These are phyloP conservation scores for Knufia petricola DNA, from an alignment of 2,329 filamentous ascomycete genomes.

Conservation along the genomic window DNA sequence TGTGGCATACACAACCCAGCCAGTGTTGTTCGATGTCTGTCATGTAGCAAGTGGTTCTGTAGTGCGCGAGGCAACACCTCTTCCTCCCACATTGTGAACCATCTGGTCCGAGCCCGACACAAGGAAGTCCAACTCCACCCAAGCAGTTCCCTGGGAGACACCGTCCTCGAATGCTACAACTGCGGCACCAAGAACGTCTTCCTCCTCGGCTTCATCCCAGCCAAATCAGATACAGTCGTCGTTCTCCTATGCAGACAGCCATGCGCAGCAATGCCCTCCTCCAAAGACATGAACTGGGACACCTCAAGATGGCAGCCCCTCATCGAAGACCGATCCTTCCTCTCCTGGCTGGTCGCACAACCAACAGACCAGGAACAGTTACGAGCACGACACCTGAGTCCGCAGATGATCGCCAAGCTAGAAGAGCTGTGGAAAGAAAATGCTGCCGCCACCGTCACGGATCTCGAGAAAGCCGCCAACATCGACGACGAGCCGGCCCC, in stretches of 20 bases:
- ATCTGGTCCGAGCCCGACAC: slow-evolving; percentile 90
- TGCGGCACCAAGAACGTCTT: slow-evolving; percentile 99
- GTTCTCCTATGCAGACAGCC: slow-evolving; percentile 94
- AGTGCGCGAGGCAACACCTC: slow-evolving; percentile 93
- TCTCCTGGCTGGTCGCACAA: slow-evolving; percentile 82
- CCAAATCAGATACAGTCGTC: slow-evolving; percentile 96
- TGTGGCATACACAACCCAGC: slow-evolving; percentile 95
- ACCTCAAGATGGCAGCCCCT: slow-evolving; percentile 95
- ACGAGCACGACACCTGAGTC: slow-evolving; percentile 82
- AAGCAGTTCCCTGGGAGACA: slow-evolving; percentile 84
- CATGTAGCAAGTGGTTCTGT: slow-evolving; percentile 98
- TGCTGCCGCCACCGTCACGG: slow-evolving; percentile 72
- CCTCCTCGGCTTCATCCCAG: slow-evolving; percentile 91
- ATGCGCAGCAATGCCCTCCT: slow-evolving; percentile 86
- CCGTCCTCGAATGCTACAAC: slow-evolving; percentile 96
- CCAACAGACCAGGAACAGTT: slow-evolving; percentile 94
- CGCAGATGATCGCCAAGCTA: slow-evolving; percentile 88
- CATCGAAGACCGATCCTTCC: slow-evolving; percentile 91
- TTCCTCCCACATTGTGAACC: slow-evolving; percentile 96
- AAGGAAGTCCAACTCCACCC: slow-evolving; percentile 98
- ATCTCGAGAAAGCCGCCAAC: slow-evolving; percentile 81
- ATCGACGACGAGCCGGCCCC: slow-evolving; percentile 93
- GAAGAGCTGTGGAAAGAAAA: slow-evolving; percentile 99
- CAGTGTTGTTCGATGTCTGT: slow-evolving; percentile 90
- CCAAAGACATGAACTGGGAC: slow-evolving; percentile 99